Conservation (phyloP, 1,139 yeast genomes). For the Waltiozyma solani region DNA sequence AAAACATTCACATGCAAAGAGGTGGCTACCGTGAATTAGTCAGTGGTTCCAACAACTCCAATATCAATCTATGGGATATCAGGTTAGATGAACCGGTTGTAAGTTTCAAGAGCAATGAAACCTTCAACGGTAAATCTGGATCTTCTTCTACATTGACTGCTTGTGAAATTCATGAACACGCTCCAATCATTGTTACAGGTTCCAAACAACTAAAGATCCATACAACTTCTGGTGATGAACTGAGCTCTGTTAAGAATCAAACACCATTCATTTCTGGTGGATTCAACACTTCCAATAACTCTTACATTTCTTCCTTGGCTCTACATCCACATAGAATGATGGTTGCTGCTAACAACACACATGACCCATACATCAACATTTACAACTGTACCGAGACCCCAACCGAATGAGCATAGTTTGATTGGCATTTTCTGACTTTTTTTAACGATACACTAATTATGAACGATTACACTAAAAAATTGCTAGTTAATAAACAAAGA, state of each 20-base stretch:
- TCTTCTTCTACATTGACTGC: conserved; percentile 40
- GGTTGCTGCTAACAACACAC: conserved; percentile 78
- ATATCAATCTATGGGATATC: conserved; percentile 85
- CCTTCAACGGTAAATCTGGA: conserved; percentile 4
- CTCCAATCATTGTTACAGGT: conserved; percentile 86
- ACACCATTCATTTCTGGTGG: conserved; percentile 13
- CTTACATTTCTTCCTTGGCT: conserved; percentile 54
- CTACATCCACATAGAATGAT: conserved; percentile 96
- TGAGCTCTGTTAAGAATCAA: conserved; percentile 54
- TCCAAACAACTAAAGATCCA: conserved; percentile 74
- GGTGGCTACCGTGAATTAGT: conserved; percentile 91
- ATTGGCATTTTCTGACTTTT: no score
- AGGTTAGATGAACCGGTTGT: conserved; percentile 63
- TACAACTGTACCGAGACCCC: conserved; percentile 38
- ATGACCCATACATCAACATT: conserved; percentile 64
- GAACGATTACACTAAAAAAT: conserved; percentile 1
- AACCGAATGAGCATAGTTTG: no score
- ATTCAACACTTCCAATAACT: conserved; percentile 28
- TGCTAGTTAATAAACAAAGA: no score
- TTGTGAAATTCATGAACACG: conserved; percentile 88
- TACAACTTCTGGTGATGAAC: conserved; percentile 75
- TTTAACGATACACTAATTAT: no score
- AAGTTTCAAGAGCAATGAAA: conserved; percentile 48
- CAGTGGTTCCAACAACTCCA: conserved; percentile 77
- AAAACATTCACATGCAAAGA: conserved; percentile 89